A percentile compares a stretch with the other conserved stretches of the same genome.
Evolutionary conservation across 2,329 filamentous ascomycete species (phyloP).

Genomic region (Tolypocladium cylindrosporum): DNA sequence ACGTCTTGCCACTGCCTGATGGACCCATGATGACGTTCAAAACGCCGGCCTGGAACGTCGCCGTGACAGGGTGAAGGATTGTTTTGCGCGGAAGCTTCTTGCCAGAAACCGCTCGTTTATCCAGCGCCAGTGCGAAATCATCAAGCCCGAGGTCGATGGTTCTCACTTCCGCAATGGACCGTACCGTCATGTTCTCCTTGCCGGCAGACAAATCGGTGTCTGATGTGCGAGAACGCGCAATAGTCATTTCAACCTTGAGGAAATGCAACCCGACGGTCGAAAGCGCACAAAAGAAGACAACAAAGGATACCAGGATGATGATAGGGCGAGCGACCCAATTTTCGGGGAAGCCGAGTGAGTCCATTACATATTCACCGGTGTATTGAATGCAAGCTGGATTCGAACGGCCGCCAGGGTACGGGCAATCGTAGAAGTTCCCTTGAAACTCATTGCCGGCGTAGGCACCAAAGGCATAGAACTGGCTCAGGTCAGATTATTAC

Average conservation of each 20-base stretch:
- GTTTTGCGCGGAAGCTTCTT: slow-evolving; percentile 41
- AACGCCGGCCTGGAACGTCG: slow-evolving; percentile 56
- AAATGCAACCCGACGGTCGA: slow-evolving; percentile 55
- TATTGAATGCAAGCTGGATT: slow-evolving; percentile 60
- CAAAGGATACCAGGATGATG: slow-evolving; percentile 50
- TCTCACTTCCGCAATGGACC: slow-evolving; percentile 41
- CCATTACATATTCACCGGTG: slow-evolving; percentile 58
- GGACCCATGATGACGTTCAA: slow-evolving; percentile 75
- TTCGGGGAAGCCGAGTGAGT: slow-evolving; percentile 55
- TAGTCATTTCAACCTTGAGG: slow-evolving; percentile 57
- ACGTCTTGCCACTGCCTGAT: slow-evolving; percentile 68
- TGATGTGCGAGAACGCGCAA: slow-evolving; percentile 49
- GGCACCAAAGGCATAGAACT: slow-evolving; percentile 64
- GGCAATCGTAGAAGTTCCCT: slow-evolving; percentile 64
- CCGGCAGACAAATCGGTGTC: slow-evolving; percentile 56
- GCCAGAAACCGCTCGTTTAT: slow-evolving; percentile 46
- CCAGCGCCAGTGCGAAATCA: slow-evolving; percentile 51
- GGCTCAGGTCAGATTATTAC: background rate
- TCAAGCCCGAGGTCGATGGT: slow-evolving; percentile 57
- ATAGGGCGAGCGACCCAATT: slow-evolving; percentile 62
- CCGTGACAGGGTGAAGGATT: slow-evolving; percentile 57
- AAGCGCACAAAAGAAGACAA: slow-evolving; percentile 50
- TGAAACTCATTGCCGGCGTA: slow-evolving; percentile 65
- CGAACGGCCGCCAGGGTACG: slow-evolving; percentile 46
- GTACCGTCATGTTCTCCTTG: slow-evolving; percentile 56